Evolutionary conservation across 2,329 filamentous ascomycete genomes (phyloP).

Genomic region (Fusarium caatingaense): DNA sequence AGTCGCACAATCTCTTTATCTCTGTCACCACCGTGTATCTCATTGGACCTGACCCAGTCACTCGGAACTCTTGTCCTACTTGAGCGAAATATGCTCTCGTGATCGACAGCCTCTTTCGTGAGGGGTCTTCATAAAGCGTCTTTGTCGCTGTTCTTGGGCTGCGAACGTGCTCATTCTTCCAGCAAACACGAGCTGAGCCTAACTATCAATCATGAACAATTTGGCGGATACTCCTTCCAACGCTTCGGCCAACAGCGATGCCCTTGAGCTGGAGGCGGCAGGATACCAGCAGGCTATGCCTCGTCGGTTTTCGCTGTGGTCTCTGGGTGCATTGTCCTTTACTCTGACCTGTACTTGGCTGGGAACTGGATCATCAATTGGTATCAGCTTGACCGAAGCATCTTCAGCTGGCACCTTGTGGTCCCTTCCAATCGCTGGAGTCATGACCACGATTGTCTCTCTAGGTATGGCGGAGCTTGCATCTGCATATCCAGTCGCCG

Average conservation of each 20-base stretch:
- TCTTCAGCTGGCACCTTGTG: constrained; percentile 45
- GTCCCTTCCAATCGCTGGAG: constrained; percentile 43
- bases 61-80: neutral
- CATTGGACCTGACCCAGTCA: neutral
- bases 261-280: constrained; percentile 48
- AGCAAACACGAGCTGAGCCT: neutral
- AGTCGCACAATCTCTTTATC: constrained; percentile 1
- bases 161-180: neutral
- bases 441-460: constrained; percentile 45
- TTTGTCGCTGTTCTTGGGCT: neutral
- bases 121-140: neutral
- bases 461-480: constrained; percentile 46
- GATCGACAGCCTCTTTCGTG: neutral
- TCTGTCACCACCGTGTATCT: neutral
- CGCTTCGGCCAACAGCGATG: constrained; percentile 27
- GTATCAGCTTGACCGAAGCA: constrained; percentile 45
- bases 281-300: constrained; percentile 49
- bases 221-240: neutral
- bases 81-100: neutral
- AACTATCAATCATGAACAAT: neutral
- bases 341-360: constrained; percentile 49
- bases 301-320: constrained; percentile 46
- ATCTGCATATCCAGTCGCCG: constrained; percentile 45
- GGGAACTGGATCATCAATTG: constrained; percentile 46
- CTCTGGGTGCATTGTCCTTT: constrained; percentile 45